These are phyloP conservation scores for Kuraishia capsulata DNA, from an alignment of 805 yeast genomes.

Conservation along the genomic window DNA sequence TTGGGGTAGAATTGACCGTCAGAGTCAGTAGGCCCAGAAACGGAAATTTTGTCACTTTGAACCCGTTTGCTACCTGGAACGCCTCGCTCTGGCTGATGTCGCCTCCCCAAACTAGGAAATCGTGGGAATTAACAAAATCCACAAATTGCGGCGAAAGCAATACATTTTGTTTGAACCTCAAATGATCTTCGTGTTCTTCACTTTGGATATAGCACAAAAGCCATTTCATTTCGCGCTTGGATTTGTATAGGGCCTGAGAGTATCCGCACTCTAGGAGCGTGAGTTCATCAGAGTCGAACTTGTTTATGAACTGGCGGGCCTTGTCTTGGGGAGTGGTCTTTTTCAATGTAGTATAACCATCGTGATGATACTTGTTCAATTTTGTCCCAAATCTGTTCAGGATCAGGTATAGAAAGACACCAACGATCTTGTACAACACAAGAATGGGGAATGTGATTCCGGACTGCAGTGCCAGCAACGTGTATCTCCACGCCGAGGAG, in stretches of 20 bases:
- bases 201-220: constrained; percentile 67
- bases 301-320: constrained; percentile 20
- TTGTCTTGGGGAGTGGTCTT: constrained; percentile 17
- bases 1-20: constrained; percentile 44
- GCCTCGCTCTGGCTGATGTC: constrained; percentile 76
- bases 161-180: constrained; percentile 42
- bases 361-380: background rate
- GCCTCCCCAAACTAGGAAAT: constrained; percentile 80
- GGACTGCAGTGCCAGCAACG: background rate
- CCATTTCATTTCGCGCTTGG: constrained; percentile 64
- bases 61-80: constrained; percentile 68
- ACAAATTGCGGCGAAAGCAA: constrained; percentile 43
- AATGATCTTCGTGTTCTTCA: constrained; percentile 57
- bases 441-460: background rate
- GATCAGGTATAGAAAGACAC: background rate
- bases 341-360: background rate
- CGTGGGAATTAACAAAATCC: constrained; percentile 34
- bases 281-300: constrained; percentile 23
- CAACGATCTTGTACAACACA: background rate
- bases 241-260: constrained; percentile 64
- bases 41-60: constrained; percentile 71
- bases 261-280: constrained; percentile 67
- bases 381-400: background rate
- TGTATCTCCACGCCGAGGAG: background rate
- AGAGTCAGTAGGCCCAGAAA: constrained; percentile 69